Conservation (phyloP, 805 yeast genomes). For the Scheffersomyces coipomensis region DNA sequence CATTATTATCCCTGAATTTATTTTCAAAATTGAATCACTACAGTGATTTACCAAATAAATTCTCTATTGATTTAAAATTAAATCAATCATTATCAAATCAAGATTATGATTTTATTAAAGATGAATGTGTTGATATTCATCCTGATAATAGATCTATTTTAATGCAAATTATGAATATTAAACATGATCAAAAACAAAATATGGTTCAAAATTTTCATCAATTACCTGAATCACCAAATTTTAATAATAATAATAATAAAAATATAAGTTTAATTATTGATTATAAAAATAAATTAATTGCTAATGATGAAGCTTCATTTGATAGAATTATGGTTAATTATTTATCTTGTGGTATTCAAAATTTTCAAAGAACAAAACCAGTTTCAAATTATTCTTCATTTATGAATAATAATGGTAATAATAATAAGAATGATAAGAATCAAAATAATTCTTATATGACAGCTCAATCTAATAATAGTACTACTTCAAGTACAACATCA, state of each 20-base stretch:
- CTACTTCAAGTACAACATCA: neutral
- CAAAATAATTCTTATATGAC: constrained; percentile 2
- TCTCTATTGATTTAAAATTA: constrained; percentile 1
- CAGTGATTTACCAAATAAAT: constrained; percentile 5
- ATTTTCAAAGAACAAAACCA: constrained; percentile 7
- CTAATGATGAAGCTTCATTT: constrained; percentile 36
- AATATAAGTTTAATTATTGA: constrained; percentile 31
- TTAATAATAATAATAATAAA: constrained; percentile 5
- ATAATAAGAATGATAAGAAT: neutral
- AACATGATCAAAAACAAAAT: constrained; percentile 1
- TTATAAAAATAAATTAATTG: constrained; percentile 37
- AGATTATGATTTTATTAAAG: constrained; percentile 25
- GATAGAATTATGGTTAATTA: constrained; percentile 41
- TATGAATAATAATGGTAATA: too few relatives aligned
- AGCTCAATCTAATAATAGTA: constrained; percentile 2
- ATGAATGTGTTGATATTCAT: constrained; percentile 29
- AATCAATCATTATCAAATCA: constrained; percentile 5
- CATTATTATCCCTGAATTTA: constrained; percentile 22
- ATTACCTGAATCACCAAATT: constrained; percentile 5
- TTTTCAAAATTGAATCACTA: constrained; percentile 18
- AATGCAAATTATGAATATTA: constrained; percentile 8
- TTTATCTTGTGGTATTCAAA: constrained; percentile 28
- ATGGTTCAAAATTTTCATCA: constrained; percentile 6
- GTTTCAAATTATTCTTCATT: neutral
- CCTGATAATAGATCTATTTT: constrained; percentile 31